phyloP scores from a whole-genome alignment of 2,329 filamentous ascomycete species.

The Knufia fluminis region DNA sequence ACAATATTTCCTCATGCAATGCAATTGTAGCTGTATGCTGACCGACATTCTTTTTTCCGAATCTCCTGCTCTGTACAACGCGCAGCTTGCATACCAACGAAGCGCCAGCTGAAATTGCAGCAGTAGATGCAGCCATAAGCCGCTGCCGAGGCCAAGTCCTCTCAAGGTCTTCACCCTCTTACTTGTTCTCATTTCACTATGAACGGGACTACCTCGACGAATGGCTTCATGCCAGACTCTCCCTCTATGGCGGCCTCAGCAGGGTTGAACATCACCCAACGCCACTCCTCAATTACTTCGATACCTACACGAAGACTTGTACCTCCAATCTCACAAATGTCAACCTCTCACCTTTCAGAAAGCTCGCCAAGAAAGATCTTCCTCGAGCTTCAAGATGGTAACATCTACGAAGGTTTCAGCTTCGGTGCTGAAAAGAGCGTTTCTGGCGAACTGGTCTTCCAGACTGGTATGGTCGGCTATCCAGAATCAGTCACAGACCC shows the following conservation, averaged over 20 bases:
- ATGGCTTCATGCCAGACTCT: constrained; percentile 28
- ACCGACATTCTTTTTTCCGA: background rate
- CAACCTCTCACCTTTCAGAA: constrained; percentile 50
- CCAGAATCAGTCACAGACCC: constrained; percentile 88
- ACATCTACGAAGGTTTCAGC: constrained; percentile 86
- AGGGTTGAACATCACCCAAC: constrained; percentile 21
- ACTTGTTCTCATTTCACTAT: constrained; percentile 12
- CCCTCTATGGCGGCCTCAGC: constrained; percentile 34
- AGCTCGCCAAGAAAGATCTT: constrained; percentile 56
- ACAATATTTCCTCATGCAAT: background rate
- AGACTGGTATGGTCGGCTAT: constrained; percentile 99
- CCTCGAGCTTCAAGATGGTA: constrained; percentile 88
- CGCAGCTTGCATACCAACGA: background rate
- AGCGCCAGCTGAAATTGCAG: background rate
- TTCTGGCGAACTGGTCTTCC: constrained; percentile 95
- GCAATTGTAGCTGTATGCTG: background rate
- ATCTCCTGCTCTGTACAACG: background rate
- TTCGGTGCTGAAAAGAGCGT: constrained; percentile 93
- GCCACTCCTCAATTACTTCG: constrained; percentile 8
- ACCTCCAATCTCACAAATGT: constrained; percentile 42
- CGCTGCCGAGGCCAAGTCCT: constrained; percentile 5
- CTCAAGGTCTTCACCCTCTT: background rate
- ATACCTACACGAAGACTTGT: constrained; percentile 11
- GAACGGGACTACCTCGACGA: constrained; percentile 13
- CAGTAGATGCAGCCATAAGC: constrained; percentile 1